phyloP scores from a whole-genome alignment of 75 land plant species.

The Selaginella moellendorffii region DNA sequence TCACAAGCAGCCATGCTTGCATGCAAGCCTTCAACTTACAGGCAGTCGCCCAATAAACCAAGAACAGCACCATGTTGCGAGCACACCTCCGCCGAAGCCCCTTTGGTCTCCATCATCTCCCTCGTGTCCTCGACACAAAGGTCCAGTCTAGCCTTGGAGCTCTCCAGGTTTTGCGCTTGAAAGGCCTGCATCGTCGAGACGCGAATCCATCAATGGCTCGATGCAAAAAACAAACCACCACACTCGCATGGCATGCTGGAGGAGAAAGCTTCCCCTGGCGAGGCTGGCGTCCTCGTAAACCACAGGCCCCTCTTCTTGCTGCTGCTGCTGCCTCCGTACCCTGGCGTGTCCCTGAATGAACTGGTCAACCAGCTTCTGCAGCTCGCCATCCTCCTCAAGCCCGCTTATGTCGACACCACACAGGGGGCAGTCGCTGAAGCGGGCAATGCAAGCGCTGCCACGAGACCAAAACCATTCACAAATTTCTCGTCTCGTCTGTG shows the following conservation, averaged over 20 bases:
- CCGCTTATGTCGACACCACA: not conserved
- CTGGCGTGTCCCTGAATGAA: not conserved
- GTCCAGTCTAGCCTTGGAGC: slow-evolving; percentile 74
- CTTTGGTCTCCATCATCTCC: slow-evolving; percentile 41
- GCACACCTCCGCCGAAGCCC: slow-evolving; percentile 46
- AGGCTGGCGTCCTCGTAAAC: slow-evolving; percentile 14
- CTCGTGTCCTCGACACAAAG: slow-evolving; percentile 67
- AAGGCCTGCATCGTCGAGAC: slow-evolving; percentile 43
- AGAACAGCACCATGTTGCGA: slow-evolving; percentile 93
- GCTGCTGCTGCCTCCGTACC: slow-evolving; percentile 4
- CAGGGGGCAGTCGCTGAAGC: not conserved
- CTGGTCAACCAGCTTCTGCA: not conserved
- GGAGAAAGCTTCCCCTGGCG: slow-evolving; percentile 83
- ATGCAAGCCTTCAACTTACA: too few species aligned
- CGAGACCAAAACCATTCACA: too few species aligned
- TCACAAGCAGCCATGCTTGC: too few species aligned
- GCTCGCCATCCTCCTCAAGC: not conserved
- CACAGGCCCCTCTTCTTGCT: not conserved
- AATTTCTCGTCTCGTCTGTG: too few species aligned
- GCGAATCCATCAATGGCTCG: not conserved
- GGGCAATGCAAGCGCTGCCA: not conserved
- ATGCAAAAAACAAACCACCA: too few species aligned
- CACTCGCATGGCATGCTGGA: slow-evolving; percentile 95
- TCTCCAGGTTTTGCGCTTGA: slow-evolving; percentile 74
- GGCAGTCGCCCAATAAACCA: slow-evolving; percentile 93